phyloP scores from a whole-genome alignment of 495 filamentous ascomycete genomes.

The Mytilinidion resinicola region DNA sequence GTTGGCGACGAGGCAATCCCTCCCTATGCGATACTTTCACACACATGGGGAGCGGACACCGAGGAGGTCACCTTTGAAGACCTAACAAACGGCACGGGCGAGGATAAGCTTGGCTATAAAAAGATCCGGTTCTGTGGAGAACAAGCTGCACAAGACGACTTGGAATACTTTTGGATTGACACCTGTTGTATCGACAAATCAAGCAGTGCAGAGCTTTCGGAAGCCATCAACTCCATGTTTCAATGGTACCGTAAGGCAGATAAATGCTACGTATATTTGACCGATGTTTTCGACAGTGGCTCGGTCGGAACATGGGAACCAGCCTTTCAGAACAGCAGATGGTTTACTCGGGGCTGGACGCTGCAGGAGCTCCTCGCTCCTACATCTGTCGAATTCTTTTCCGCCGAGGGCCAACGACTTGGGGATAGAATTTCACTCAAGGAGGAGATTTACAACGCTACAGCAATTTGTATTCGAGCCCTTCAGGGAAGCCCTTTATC shows the following conservation, averaged over 20 bases:
- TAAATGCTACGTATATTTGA: constrained; percentile 7
- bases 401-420: neutral
- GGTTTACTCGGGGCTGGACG: too few species aligned
- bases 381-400: neutral
- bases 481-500: constrained; percentile 8
- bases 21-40: constrained; percentile 6
- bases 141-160: constrained; percentile 1
- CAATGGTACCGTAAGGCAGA: constrained; percentile 6
- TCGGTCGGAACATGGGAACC: neutral
- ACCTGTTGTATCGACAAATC: constrained; percentile 13
- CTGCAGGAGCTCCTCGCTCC: too few species aligned
- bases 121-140: constrained; percentile 4
- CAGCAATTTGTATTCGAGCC: neutral
- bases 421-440: constrained; percentile 6
- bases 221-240: constrained; percentile 19
- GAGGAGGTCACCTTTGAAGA: constrained; percentile 3
- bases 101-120: constrained; percentile 1
- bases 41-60: neutral
- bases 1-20: neutral
- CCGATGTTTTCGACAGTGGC: neutral
- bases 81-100: neutral
- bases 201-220: neutral
- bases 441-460: neutral
- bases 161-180: constrained; percentile 8
- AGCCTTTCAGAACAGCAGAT: neutral